A percentile compares a stretch with the other conserved stretches of the same genome.
Evolutionary conservation across 2,329 filamentous ascomycete genomes (phyloP).

Genomic region (Phialophora macrospora): DNA sequence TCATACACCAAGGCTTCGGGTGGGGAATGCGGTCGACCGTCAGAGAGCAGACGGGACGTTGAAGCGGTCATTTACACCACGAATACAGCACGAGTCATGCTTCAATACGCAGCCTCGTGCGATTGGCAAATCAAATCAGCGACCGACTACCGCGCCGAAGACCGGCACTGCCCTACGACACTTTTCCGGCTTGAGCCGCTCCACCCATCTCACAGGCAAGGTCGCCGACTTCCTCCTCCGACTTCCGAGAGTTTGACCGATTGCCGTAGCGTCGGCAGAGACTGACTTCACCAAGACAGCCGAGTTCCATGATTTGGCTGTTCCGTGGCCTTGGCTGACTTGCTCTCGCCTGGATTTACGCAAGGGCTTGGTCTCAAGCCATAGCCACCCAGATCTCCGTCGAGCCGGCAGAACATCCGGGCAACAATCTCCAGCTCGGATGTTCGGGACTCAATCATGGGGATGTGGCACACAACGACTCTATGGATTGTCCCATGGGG

Average conservation of each 20-base stretch:
- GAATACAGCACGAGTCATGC: slow-evolving; percentile 9
- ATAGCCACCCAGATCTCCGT: background rate
- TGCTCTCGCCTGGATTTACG: background rate
- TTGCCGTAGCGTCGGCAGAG: slow-evolving; percentile 13
- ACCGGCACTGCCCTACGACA: background rate
- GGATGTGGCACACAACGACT: background rate
- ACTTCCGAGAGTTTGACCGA: slow-evolving; percentile 12
- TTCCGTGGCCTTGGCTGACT: background rate
- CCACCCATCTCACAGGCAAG: background rate
- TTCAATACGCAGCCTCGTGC: slow-evolving; percentile 10
- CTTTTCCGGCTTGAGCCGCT: background rate
- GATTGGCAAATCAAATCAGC: slow-evolving; percentile 11
- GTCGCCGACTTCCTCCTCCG: background rate
- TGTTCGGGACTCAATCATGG: background rate
- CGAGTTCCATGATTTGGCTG: slow-evolving; percentile 2
- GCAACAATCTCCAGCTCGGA: background rate
- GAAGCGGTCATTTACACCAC: slow-evolving; percentile 13
- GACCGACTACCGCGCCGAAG: slow-evolving; percentile 22
- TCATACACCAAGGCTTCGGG: slow-evolving; percentile 5
- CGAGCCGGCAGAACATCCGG: background rate
- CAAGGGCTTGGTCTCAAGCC: background rate
- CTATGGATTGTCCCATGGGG: background rate
- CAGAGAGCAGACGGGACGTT: slow-evolving; percentile 3
- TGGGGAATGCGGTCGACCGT: slow-evolving; percentile 4
- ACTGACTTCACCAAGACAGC: slow-evolving; percentile 3